Base-by-base conservation (phyloP, 2,329 filamentous ascomycete species). In the Aspergillus felis region DNA sequence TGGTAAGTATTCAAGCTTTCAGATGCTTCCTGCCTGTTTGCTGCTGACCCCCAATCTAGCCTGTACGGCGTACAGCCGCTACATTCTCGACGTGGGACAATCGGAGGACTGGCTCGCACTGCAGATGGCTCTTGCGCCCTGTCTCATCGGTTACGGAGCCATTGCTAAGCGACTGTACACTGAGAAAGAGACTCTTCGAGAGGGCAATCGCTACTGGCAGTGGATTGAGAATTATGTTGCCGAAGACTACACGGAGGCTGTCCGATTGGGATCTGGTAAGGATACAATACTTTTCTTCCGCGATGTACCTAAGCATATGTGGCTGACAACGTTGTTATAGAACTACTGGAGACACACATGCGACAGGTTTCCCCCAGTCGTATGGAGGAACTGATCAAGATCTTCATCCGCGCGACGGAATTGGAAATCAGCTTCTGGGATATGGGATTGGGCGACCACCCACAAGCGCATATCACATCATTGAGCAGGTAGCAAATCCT, bases 181-280 rank as follows among this genome's bases (percentile, higher is more conserved):
- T 14, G 86, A 89, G 60, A 76, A 82, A 51, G 79, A 78, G n/a
- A 88, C 86, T 38, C 67, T 78, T 51, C 80, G 81, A 42, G 80
- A 88, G 12, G 84, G 79, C 0, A 95, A 93, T 71, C 80, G 77
- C 20, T 97, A 96, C 77, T 94, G 89, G 88, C 83, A 86, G 49
- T 97, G 93, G 93, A 91, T 97, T 63, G 81, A 92, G 70, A 95
- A 91, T 68, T 97, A 97, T 69, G 84, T 89, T 17, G 89, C 87
- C 2, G 87, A 90, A 0, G 90, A 94, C 70, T 97, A 96, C 64
- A 76, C 80, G 0, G 80, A 86, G 60, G 90, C 90, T 5, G 89
- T 95, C 54, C 79, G 79, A 61, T 80, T 85, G 3, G 91, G 90
- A 24, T 85, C 82, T 55, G 85, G 89, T 91, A 77, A 74, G 82